Evolutionary conservation across 2,329 filamentous ascomycete genomes (phyloP), one percentile per base, ranked within the genome.

Genomic region (Paramyrothecium sp.): DNA sequence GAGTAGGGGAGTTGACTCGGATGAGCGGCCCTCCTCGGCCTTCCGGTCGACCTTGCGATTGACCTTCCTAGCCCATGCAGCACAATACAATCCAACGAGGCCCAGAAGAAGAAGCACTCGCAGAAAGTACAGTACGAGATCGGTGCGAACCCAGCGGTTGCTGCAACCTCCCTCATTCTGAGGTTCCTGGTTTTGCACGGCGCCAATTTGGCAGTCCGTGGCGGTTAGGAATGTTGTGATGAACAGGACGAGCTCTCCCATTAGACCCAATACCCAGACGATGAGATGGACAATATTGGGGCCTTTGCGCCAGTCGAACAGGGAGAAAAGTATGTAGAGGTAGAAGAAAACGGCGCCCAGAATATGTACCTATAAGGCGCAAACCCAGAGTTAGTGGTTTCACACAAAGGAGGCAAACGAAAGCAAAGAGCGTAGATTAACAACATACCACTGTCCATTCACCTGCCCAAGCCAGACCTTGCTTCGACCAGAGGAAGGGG

Each of bases 301-400:
- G 13, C 90, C 90, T 34, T 91, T 88, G 60, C 85, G 87, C 69
- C 89, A 90, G 72, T 97, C 93, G 67, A 96, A 81, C 57, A 98
- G 83, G 30, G 92, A 92, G 67, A 97, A 89, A 63, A 96, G 82
- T 63, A 97, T 84, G 64, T 97, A 88, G 53, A 90, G 83, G 77
- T 96, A 95, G 61, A 95, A 86, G 79, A 96, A 97, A 63, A 92
- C 89, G 49, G 91, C 89, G 55, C 89, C 91, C 56, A 91, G 84
- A 61, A 96, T 80, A 73, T 96, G 96, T 69, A 96, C 89, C 92
- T 97, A 67, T 56, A 16, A 59, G 56, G 60, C 60, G 58, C 53
- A 51, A 53, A 57, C 26, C 38, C 52, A 38, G 54, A 49, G 50
- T 57, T 33, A 58, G 53, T 16, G 46, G 17, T 7, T n/a, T 17